Percentiles rank a stretch among this genome's conserved stretches.
Evolutionary conservation across 495 filamentous ascomycete species (phyloP).

Genomic region (Bombardia bombarda): DNA sequence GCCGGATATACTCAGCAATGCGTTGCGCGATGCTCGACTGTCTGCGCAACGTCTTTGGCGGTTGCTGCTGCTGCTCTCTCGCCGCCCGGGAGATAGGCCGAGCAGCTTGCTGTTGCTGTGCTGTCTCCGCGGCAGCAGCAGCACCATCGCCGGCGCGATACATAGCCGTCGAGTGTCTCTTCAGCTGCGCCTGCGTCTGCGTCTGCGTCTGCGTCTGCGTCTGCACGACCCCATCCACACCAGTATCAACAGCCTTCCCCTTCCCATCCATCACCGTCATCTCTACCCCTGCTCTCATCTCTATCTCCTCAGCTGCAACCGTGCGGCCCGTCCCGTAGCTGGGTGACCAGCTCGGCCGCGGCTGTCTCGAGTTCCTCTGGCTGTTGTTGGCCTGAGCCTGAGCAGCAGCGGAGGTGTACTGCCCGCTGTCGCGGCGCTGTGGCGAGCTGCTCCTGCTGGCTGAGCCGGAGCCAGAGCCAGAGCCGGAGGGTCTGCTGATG

Average conservation of each 20-base stretch:
- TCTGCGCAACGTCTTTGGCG: conserved; percentile 9
- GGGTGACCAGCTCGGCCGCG: conserved; percentile 11
- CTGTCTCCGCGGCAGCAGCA: neutral
- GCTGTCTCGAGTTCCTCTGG: neutral
- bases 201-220: neutral
- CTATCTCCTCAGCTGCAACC: neutral
- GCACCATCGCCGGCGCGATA: neutral
- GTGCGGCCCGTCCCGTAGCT: neutral
- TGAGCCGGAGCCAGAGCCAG: too few species aligned
- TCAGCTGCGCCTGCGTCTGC: neutral
- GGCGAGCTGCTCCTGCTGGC: conserved; percentile 1
- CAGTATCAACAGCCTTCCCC: too few species aligned
- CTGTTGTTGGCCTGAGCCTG: conserved; percentile 1
- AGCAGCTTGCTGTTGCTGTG: neutral
- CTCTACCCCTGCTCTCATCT: neutral
- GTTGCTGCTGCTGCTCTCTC: conserved; percentile 2
- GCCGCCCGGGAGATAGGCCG: neutral
- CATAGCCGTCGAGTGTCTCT: neutral
- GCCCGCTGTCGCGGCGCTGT: conserved; percentile 4
- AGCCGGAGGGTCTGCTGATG: too few species aligned
- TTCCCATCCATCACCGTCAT: neutral
- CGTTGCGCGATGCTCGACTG: conserved; percentile 20
- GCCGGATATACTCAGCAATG: conserved; percentile 22
- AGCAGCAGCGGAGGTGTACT: neutral
- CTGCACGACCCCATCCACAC: too few species aligned